These are phyloP conservation scores for Schoenoplectus tabernaemontani DNA, from an alignment of 202 grass and related monocot species.

Conservation along the genomic window DNA sequence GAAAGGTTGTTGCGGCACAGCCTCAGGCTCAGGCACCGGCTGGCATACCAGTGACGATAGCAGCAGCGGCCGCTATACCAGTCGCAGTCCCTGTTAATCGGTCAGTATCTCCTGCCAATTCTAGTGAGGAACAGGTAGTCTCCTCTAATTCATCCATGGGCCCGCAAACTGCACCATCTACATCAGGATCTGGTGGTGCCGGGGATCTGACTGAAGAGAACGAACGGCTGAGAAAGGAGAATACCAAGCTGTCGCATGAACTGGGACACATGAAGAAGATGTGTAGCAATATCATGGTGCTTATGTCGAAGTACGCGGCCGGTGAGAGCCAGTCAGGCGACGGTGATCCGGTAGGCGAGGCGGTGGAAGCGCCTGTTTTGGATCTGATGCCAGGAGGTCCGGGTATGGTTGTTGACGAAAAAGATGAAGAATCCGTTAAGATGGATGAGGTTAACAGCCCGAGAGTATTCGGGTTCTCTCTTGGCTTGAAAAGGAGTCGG, in stretches of 20 bases:
- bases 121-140: conserved; percentile 65
- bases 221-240: conserved; percentile 54
- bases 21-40: not conserved
- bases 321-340: conserved; percentile 20
- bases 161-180: conserved; percentile 20
- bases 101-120: conserved; percentile 37
- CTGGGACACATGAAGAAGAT: conserved; percentile 75
- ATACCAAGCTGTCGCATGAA: conserved; percentile 54
- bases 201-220: conserved; percentile 61
- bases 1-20: conserved; percentile 33
- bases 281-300: conserved; percentile 63
- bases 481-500: conserved; percentile 46
- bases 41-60: conserved; percentile 1
- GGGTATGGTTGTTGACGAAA: not conserved
- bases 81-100: conserved; percentile 26
- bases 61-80: conserved; percentile 21
- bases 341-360: conserved; percentile 18
- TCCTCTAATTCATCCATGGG: conserved; percentile 58
- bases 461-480: conserved; percentile 65
- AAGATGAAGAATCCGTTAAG: conserved; percentile 1
- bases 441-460: conserved; percentile 29
- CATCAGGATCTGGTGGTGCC: conserved; percentile 10
- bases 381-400: conserved; percentile 45
- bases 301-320: conserved; percentile 57
- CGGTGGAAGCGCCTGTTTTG: conserved; percentile 25